A percentile compares a stretch with the other conserved stretches of the same genome.
phyloP scores from a whole-genome alignment of 2,329 filamentous ascomycete species.

The Arthrobotrys musiformis region DNA sequence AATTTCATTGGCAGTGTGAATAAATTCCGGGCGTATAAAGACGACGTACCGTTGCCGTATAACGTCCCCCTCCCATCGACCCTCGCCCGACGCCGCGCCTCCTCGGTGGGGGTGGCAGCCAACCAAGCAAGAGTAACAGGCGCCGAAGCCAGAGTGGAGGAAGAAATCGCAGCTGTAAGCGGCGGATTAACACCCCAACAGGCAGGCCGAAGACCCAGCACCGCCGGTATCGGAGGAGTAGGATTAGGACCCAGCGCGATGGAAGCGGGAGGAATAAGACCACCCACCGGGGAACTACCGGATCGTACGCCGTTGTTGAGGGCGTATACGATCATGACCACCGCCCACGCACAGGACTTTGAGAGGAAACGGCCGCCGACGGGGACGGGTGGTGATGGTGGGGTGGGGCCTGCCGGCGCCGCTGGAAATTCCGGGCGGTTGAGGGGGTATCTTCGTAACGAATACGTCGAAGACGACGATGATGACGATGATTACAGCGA shows the following conservation, averaged over 20 bases:
- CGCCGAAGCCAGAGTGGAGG: constrained; percentile 57
- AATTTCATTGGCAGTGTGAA: constrained; percentile 68
- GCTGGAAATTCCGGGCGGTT: constrained; percentile 51
- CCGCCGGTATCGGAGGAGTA: background rate
- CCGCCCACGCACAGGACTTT: constrained; percentile 91
- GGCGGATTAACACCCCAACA: constrained; percentile 38
- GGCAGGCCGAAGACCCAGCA: constrained; percentile 9
- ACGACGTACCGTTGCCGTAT: constrained; percentile 83
- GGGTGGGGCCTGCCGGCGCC: constrained; percentile 58
- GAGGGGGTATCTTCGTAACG: constrained; percentile 50
- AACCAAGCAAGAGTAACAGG: constrained; percentile 47
- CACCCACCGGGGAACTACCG: background rate
- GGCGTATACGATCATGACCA: constrained; percentile 69
- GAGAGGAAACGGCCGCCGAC: constrained; percentile 76
- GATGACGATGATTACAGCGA: constrained; percentile 61
- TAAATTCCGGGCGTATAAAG: constrained; percentile 87
- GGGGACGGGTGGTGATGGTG: constrained; percentile 55
- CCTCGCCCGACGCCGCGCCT: constrained; percentile 60
- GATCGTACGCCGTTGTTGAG: constrained; percentile 54
- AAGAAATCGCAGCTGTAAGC: constrained; percentile 44
- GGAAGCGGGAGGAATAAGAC: constrained; percentile 55
- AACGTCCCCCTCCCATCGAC: constrained; percentile 68
- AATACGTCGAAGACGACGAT: constrained; percentile 45
- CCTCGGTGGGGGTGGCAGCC: constrained; percentile 30
- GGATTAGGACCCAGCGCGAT: constrained; percentile 46